phyloP scores from a whole-genome alignment of 352 stramenopile species.

The Blastocystis sp. region DNA sequence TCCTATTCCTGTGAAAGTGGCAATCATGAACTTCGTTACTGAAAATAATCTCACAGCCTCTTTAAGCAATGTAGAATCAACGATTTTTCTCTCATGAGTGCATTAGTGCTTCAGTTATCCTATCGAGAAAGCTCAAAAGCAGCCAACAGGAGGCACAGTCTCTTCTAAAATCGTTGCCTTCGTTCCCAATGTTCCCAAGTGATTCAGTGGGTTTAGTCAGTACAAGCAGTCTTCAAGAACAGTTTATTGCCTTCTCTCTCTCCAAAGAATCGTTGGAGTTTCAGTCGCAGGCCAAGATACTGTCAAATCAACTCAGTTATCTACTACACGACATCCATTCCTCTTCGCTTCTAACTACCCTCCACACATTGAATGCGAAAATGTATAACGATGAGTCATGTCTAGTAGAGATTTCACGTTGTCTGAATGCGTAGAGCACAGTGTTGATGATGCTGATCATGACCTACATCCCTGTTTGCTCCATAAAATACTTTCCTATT shows the following conservation, averaged over 20 bases:
- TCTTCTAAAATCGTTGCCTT: neutral
- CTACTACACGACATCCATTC: neutral
- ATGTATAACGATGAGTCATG: neutral
- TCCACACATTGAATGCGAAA: neutral
- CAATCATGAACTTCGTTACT: neutral
- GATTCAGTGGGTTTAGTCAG: neutral
- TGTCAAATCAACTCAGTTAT: neutral
- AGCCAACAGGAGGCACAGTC: neutral
- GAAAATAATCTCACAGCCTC: neutral
- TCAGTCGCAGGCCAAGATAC: neutral
- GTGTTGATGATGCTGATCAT: neutral
- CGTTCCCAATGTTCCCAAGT: neutral
- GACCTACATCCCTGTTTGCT: neutral
- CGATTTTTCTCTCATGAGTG: neutral
- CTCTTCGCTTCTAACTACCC: neutral
- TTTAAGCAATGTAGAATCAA: slow-evolving; percentile 2
- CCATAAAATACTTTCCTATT: neutral
- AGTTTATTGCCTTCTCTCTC: neutral
- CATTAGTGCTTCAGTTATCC: neutral
- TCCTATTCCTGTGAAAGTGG: neutral
- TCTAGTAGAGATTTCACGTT: neutral
- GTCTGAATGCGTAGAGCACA: neutral
- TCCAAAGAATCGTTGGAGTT: neutral
- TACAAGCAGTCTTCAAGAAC: neutral
- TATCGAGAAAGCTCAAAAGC: neutral